Base-by-base conservation (phyloP, 2,329 filamentous ascomycete species). In the Xylariaceae sp. region DNA sequence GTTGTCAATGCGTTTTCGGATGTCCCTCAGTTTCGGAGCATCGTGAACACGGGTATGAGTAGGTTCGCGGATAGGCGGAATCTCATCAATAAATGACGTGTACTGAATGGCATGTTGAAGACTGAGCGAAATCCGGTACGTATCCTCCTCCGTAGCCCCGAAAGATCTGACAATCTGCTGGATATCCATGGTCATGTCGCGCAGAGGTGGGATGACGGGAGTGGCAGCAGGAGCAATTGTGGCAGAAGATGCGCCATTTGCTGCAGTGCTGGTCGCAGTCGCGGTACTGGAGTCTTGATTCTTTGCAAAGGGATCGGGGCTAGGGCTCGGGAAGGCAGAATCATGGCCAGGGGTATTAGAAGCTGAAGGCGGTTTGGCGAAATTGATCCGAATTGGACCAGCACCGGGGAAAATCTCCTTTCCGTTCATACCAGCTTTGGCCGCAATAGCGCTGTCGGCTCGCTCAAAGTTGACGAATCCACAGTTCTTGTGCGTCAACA, bases 331-430 rank as follows among this genome's bases (percentile, higher is more conserved):
- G 73, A 91, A 92, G n/a, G 86, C 82, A 37, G 92, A 91, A 69
- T 93, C 92, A 57, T 90, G 88, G 15, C 91, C 92, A 56, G 94
- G 93, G 0, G 94, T 97, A 64, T 90, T 88, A 62, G 92, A 91
- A 51, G 90, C 87, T 53, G 91, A 96, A 17, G 92, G 92, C 30
- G 94, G 93, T 77, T 99, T 99, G 41, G 94, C 94, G 75, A 96
- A 99, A 69, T 96, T 96, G 73, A 99, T 97, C 55, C 93, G 85
- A 59, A 97, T 90, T 13, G 93, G 92, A 1, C 94, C 94, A 59
- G 92, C 92, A 57, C 94, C 94, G 7, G 94, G 94, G 78, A 99
- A 99, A 61, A 99, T 97, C 74, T 99, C 94, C 75, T 96, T 97
- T 69, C 92, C 92, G 69, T 97, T 97, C 75, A 96, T 87, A 71